phyloP scores from a whole-genome alignment of 139 green algal genomes.

The Volvox reticuliferus region DNA sequence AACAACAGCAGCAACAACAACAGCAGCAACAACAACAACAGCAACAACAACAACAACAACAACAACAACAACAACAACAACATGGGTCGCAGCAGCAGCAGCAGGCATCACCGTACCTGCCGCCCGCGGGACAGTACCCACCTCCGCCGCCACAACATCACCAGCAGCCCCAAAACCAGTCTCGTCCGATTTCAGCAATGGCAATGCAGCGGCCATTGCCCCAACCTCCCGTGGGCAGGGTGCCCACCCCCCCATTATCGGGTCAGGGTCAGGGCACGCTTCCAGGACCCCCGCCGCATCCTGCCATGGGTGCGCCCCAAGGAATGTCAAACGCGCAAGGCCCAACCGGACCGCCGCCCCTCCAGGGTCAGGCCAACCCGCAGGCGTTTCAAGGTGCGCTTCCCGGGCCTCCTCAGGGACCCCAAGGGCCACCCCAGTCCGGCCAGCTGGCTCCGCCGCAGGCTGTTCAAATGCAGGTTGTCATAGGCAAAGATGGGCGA shows the following conservation, averaged over 20 bases:
- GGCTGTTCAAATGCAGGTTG: neutral
- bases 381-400: neutral
- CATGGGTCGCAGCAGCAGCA: neutral
- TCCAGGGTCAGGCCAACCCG: neutral
- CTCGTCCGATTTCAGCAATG: neutral
- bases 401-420: neutral
- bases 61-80: neutral
- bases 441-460: neutral
- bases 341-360: neutral
- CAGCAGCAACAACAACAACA: neutral
- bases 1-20: constrained; percentile 11
- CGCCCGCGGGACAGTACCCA: neutral
- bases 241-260: neutral
- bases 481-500: constrained; percentile 2
- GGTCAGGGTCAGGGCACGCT: neutral
- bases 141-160: neutral
- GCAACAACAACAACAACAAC: neutral
- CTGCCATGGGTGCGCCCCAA: no score
- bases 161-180: neutral
- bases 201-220: neutral
- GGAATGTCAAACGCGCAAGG: neutral
- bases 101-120: neutral
- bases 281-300: neutral
- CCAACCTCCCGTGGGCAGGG: neutral
- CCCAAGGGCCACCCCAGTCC: neutral